A percentile compares a stretch with the other conserved stretches of the same genome.
These are phyloP conservation scores for Alnus rubra DNA, from an alignment of 306 rosid species.

Conservation along the genomic window DNA sequence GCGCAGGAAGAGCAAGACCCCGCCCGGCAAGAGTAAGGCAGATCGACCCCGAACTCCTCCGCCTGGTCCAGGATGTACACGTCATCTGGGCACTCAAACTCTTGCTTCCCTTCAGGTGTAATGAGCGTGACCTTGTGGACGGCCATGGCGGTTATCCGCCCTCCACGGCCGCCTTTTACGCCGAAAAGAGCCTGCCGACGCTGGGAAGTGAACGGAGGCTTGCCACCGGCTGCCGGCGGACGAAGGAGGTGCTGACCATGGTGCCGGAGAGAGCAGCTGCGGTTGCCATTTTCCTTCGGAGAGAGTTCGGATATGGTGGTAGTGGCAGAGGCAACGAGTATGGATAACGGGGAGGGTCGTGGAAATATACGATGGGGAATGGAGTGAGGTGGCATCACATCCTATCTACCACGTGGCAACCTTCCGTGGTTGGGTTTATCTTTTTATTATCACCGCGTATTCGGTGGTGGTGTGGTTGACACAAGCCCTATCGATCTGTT, in stretches of 20 bases:
- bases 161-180: conserved; percentile 50
- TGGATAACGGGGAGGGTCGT: conserved; percentile 32
- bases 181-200: conserved; percentile 51
- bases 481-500: not conserved
- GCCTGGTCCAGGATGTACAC: conserved; percentile 68
- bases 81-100: conserved; percentile 57
- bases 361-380: conserved; percentile 33
- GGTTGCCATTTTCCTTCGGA: conserved; percentile 35
- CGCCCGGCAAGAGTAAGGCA: conserved; percentile 88
- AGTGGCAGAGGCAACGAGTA: conserved; percentile 1
- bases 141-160: conserved; percentile 62
- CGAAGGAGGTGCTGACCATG: conserved; percentile 60
- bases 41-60: conserved; percentile 58
- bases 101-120: conserved; percentile 61
- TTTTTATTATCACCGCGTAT: conserved; percentile 35
- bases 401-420: conserved; percentile 65
- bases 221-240: conserved; percentile 40
- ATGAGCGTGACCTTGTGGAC: conserved; percentile 53
- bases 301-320: not conserved
- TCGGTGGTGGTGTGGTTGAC: conserved; percentile 14
- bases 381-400: conserved; percentile 20
- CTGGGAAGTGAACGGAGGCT: conserved; percentile 46
- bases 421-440: conserved; percentile 33
- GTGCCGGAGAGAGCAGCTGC: conserved; percentile 55
- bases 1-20: conserved; percentile 89